phyloP scores from a whole-genome alignment of 768 basidiomycete genomes.

The Flagelloscypha sp. region DNA sequence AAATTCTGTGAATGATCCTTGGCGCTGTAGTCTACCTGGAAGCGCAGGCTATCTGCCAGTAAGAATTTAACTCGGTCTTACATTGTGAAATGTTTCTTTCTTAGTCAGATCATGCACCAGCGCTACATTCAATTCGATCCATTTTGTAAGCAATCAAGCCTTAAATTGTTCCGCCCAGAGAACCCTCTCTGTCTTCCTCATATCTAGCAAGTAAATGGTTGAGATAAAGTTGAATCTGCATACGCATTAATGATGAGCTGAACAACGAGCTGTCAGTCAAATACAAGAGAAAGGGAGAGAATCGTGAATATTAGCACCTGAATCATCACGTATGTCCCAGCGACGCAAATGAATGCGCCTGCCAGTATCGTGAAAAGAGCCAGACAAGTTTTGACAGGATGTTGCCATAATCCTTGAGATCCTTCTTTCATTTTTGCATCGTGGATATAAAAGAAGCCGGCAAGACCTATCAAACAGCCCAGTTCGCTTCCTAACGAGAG shows the following conservation, averaged over 20 bases:
- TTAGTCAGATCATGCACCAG: no score
- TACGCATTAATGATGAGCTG: constrained; percentile 43
- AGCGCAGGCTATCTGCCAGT: no score
- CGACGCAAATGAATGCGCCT: constrained; percentile 45
- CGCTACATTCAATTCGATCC: no score
- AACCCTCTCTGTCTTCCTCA: constrained; percentile 5
- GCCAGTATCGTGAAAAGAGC: constrained; percentile 36
- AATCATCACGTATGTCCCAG: constrained; percentile 44
- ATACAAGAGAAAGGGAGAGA: not conserved
- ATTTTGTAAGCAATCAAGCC: no score
- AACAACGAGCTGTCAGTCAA: constrained; percentile 3
- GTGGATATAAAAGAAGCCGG: constrained; percentile 47
- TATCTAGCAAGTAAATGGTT: constrained; percentile 38
- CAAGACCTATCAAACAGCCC: no score
- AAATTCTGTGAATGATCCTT: no score
- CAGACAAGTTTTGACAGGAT: constrained; percentile 25
- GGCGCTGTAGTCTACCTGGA: no score
- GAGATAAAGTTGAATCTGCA: constrained; percentile 29
- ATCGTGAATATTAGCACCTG: constrained; percentile 26
- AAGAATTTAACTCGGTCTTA: no score
- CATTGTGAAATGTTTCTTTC: no score
- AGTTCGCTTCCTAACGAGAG: no score
- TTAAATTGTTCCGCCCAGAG: no score
- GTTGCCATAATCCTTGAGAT: constrained; percentile 21
- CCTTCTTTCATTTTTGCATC: constrained; percentile 36